Evolutionary conservation across 768 basidiomycete genomes (phyloP), one percentile per base, ranked within the genome.

Genomic region (Russula emetica): DNA sequence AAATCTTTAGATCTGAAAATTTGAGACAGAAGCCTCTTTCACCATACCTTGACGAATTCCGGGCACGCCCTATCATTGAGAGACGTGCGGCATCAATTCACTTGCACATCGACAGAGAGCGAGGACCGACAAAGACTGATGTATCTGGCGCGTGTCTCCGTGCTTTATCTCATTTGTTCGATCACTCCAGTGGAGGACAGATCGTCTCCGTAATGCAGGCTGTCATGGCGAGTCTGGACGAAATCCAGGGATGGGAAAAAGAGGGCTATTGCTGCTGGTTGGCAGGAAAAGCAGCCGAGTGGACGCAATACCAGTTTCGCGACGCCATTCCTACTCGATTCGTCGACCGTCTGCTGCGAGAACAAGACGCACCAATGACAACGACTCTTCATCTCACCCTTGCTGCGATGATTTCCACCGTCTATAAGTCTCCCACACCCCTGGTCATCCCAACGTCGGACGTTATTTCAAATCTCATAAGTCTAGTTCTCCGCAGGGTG

Each of bases 361-460:
- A 80, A 52, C 86, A 83, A 69, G 88, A 90, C 59, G 70, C 76
- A 0, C 71, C 79, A 0, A 69, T 76, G 40, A 73, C 80, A 9
- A 79, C 79, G 3, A 67, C 77, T 38, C 76, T 86, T 59, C 88
- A 88, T 54, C 78, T 75, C 54, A 80, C 90, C 0, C 75, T 94
- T 28, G 80, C 86, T 8, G 79, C 81, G 14, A 95, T 96, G 92
- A 80, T 94, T 58, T 87, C 86, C 7, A 80, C 87, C 5, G 85
- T 98, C 24, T 90, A 94, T 77, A 90, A 82, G 45, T 90, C 88
- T 20, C 83, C 87, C 2, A 88, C 83, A 5, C 88, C 93, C 20
- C 78, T 98, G 54, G 83, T 95, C 72, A 96, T 98, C 38, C 94
- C 93, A 1, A 94, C 94, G 0, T 91, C 92, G 1, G 94, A 96